Evolutionary conservation across 257 asterid genomes (phyloP).

Genomic region (Nicotiana sylvestris): DNA sequence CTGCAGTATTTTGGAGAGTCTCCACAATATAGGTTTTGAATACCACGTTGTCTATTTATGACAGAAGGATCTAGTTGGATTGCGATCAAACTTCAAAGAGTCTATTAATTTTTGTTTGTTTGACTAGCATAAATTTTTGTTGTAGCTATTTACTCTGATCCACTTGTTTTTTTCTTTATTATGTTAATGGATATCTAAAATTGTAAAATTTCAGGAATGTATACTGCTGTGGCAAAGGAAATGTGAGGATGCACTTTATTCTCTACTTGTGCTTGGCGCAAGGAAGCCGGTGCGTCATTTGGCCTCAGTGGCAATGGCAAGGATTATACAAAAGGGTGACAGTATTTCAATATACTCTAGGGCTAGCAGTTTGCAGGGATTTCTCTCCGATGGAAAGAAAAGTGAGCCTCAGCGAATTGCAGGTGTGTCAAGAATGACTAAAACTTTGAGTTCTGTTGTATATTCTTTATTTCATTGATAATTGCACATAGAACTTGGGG

Average conservation of each 20-base stretch:
- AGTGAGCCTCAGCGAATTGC: slow-evolving; percentile 81
- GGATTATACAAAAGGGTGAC: slow-evolving; percentile 78
- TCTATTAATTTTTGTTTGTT: too few species aligned
- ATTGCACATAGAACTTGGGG: neutral
- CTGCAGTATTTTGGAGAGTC: too few species aligned
- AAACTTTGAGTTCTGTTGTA: neutral
- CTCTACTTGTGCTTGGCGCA: slow-evolving; percentile 87
- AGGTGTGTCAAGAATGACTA: slow-evolving; percentile 43
- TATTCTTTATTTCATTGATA: neutral
- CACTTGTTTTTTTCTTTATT: neutral
- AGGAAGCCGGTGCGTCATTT: slow-evolving; percentile 94
- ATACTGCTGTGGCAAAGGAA: slow-evolving; percentile 77
- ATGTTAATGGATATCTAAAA: neutral
- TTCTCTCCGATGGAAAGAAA: slow-evolving; percentile 89
- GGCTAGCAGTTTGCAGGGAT: slow-evolving; percentile 96
- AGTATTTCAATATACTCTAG: slow-evolving; percentile 88
- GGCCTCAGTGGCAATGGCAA: slow-evolving; percentile 96
- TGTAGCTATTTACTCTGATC: neutral
- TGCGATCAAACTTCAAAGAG: neutral
- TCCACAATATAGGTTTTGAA: too few species aligned
- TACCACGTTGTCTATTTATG: neutral
- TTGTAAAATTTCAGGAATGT: slow-evolving; percentile 58
- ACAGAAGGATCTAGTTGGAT: neutral
- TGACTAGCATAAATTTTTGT: neutral
- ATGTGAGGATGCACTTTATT: slow-evolving; percentile 90